Conservation (phyloP, 495 filamentous ascomycete genomes). For the Astrothelium subdiscretum region DNA sequence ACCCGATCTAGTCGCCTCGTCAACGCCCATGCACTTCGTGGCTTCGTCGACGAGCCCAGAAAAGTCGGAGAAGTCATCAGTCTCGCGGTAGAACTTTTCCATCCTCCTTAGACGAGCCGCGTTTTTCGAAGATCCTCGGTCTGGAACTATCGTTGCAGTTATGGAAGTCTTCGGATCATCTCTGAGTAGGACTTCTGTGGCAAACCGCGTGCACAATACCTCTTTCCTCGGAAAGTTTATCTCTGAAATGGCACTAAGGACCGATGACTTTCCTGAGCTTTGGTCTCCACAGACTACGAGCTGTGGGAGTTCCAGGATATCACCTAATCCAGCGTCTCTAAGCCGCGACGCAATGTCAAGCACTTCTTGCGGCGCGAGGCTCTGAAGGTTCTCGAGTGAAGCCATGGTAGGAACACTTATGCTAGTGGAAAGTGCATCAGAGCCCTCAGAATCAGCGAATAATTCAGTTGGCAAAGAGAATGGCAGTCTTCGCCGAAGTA, state of each 20-base stretch:
- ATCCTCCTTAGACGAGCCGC: too few species aligned
- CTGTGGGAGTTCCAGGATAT: conserved; percentile 8
- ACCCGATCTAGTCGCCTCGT: not conserved
- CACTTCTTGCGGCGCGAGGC: not conserved
- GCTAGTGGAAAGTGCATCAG: too few species aligned
- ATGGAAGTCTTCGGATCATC: conserved; percentile 10
- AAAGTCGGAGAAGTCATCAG: not conserved
- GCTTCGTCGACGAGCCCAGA: conserved; percentile 4
- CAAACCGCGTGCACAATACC: conserved; percentile 36
- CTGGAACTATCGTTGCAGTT: conserved; percentile 4
- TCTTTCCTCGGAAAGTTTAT: conserved; percentile 34
- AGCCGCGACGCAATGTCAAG: not conserved
- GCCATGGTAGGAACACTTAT: too few species aligned
- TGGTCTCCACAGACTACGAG: conserved; percentile 14
- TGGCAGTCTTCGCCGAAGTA: too few species aligned
- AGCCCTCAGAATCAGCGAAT: too few species aligned
- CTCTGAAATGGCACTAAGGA: conserved; percentile 31
- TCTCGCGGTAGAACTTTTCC: not conserved
- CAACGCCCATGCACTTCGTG: conserved; percentile 5
- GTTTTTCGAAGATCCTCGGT: too few species aligned
- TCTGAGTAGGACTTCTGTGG: conserved; percentile 43
- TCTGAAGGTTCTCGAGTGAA: not conserved
- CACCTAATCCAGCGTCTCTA: not conserved
- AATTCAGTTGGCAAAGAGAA: too few species aligned
- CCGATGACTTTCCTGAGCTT: conserved; percentile 12